Percentiles rank a stretch among this genome's conserved stretches.
Evolutionary conservation across 1,284 basidiomycete species (phyloP).

Genomic region (Stygiomarasmius scandens): DNA sequence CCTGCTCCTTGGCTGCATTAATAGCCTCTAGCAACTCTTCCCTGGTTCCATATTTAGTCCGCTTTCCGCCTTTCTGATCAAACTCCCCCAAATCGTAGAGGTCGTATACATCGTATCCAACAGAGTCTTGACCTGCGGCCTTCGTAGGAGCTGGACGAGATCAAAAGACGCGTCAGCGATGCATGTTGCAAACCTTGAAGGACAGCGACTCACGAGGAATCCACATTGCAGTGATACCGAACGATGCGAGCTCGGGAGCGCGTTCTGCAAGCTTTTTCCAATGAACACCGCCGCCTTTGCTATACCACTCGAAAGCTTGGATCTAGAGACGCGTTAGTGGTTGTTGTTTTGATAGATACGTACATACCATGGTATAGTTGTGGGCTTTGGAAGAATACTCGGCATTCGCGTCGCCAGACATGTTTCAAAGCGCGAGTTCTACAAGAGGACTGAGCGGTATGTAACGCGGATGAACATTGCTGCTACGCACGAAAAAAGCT

Average conservation of each 20-base stretch:
- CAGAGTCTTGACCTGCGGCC: conserved; percentile 33
- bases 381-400: conserved; percentile 21
- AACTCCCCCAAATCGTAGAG: conserved; percentile 52
- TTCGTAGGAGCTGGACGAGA: conserved; percentile 36
- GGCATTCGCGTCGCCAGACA: conserved; percentile 22
- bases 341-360: background rate
- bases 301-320: conserved; percentile 32
- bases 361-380: conserved; percentile 24
- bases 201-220: conserved; percentile 38
- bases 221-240: conserved; percentile 60
- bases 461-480: too few relatives aligned
- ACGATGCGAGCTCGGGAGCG: conserved; percentile 42
- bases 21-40: conserved; percentile 49
- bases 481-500: too few relatives aligned
- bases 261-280: conserved; percentile 49
- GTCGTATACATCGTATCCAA: conserved; percentile 50
- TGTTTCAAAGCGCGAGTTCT: too few relatives aligned
- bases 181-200: background rate
- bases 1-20: conserved; percentile 37
- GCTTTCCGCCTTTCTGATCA: conserved; percentile 47
- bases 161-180: background rate
- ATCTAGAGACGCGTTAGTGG: conserved; percentile 20
- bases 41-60: conserved; percentile 64
- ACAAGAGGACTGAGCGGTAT: background rate
- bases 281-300: conserved; percentile 42